Conservation (phyloP, 306 rosid genomes). For the Nissolia schottii region DNA sequence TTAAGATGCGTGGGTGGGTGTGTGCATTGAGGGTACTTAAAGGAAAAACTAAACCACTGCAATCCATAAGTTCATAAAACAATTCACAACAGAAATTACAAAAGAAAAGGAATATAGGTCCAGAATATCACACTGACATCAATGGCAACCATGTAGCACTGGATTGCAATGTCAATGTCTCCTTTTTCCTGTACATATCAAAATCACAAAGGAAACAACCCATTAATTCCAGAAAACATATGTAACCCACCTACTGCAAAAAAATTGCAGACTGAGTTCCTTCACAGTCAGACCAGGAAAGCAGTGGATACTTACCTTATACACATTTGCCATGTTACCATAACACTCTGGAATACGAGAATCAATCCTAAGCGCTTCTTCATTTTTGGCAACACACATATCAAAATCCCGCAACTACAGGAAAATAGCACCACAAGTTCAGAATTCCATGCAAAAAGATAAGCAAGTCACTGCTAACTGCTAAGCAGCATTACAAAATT, state of each 20-base stretch:
- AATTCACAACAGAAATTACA: neutral
- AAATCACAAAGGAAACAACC: conserved; percentile 7
- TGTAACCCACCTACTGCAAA: neutral
- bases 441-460: neutral
- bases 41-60: neutral
- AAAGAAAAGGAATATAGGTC: neutral
- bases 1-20: too few species aligned
- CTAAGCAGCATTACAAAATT: neutral
- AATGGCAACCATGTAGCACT: conserved; percentile 80
- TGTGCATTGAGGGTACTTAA: too few species aligned
- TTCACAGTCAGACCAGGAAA: neutral
- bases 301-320: conserved; percentile 54
- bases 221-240: conserved; percentile 22
- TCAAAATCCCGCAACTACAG: conserved; percentile 89
- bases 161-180: conserved; percentile 46
- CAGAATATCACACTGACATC: conserved; percentile 53
- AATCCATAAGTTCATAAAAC: neutral
- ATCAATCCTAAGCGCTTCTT: conserved; percentile 83
- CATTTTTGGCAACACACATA: conserved; percentile 88
- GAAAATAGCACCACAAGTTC: neutral
- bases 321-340: conserved; percentile 99
- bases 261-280: neutral
- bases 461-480: neutral
- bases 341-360: conserved; percentile 94
- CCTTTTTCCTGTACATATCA: conserved; percentile 40